Evolutionary conservation across 2,329 filamentous ascomycete genomes (phyloP), one percentile per base, ranked within the genome.

Genomic region (Xylariales sp.): DNA sequence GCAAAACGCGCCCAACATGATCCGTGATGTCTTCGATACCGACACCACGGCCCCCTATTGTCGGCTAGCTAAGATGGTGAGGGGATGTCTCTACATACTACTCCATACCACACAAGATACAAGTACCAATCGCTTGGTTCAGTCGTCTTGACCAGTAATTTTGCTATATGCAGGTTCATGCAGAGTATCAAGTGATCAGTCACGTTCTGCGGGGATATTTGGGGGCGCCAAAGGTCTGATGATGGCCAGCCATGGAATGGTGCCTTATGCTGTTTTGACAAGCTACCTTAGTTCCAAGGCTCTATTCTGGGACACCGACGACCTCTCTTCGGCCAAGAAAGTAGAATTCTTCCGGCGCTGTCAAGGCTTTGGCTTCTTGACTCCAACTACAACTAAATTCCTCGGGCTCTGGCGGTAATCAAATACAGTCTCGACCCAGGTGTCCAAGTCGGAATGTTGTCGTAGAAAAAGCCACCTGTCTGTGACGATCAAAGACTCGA

Each of bases 381-480:
- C 86, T 0, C 95, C 96, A 36, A 98, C 94, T 3, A 99, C 92
- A 1, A 97, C 95, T 75, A 98, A 80, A 80, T 99, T 98, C 69
- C 96, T 85, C 55, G 96, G 96, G 78, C 94, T 97, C 77, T 91
- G 81, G 45, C 81, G 83, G 79, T 97, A 97, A 72, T 97, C 93
- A 82, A 98, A 98, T 4, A 97, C 94, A 0, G 92, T 86, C 82
- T 98, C 93, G 5, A 97, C 94, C 96, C 96, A 99, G 67, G 90
- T 91, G 71, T 91, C 86, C 6, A 90, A 82, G 49, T 91, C 87
- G 57, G 82, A 75, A 73, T 97, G 92, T 81, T 99, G 95, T 65
- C 84, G 87, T 72, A 99, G 82, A 81, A 91, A 99, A 69, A 92
- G 82, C 92, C 93, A 99, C 53, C 96, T 87, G 83, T 99, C 96